Percentiles rank a stretch among this genome's conserved stretches.
Evolutionary conservation across 345 rosid genomes (phyloP).

Genomic region (Euphorbia tirucalli): DNA sequence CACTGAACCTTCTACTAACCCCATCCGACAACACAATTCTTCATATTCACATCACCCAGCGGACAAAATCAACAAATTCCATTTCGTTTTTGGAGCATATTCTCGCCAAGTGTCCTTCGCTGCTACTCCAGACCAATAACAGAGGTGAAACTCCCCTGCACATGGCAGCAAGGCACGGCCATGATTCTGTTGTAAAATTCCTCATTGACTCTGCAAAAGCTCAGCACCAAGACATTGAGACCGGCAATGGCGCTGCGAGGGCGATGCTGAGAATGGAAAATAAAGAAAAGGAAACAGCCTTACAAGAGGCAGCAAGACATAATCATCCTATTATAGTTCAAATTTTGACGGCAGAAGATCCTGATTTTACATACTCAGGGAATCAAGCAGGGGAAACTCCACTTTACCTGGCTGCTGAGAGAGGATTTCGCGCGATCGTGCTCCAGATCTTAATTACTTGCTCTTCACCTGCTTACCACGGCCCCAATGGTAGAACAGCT

Average conservation of each 20-base stretch:
- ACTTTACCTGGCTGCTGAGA: too few species aligned
- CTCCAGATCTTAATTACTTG: too few species aligned
- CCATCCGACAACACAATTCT: neutral
- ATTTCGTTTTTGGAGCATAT: neutral
- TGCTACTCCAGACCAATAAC: neutral
- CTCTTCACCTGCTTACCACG: too few species aligned
- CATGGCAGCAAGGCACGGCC: constrained; percentile 14
- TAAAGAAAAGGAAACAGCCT: too few species aligned
- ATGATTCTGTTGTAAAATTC: neutral
- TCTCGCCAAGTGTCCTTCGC: neutral
- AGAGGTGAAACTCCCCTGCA: constrained; percentile 13
- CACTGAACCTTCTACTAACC: neutral
- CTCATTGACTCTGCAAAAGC: neutral
- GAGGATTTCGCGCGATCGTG: too few species aligned
- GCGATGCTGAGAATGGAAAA: too few species aligned
- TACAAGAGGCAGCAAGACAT: too few species aligned
- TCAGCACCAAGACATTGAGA: neutral
- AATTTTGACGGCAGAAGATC: too few species aligned
- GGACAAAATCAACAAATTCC: neutral
- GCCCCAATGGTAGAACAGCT: too few species aligned
- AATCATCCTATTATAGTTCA: too few species aligned
- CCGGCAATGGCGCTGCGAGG: neutral
- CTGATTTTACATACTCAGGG: too few species aligned
- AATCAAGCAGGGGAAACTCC: too few species aligned
- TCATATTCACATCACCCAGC: neutral